phyloP scores from a whole-genome alignment of 352 stramenopile species.

The Phytopythium boreale region DNA sequence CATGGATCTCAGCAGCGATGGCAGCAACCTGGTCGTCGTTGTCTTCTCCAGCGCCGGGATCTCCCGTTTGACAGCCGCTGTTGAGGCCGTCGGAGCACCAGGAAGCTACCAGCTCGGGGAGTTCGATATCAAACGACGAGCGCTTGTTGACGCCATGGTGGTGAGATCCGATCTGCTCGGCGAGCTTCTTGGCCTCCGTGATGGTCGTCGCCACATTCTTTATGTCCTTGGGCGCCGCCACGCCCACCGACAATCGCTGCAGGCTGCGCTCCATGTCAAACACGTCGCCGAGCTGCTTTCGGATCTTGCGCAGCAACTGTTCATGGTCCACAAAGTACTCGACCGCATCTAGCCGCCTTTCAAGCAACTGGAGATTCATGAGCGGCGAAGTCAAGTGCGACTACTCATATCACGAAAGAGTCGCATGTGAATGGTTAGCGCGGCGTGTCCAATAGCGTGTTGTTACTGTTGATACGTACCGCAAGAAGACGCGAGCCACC shows the following conservation, averaged over 20 bases:
- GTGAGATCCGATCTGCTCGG: constrained; percentile 25
- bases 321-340: constrained; percentile 46
- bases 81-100: constrained; percentile 21
- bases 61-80: background rate
- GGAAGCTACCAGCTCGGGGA: constrained; percentile 25
- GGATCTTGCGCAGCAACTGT: constrained; percentile 39
- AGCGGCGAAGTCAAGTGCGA: constrained; percentile 64
- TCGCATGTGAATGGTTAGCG: background rate
- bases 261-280: constrained; percentile 75
- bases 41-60: background rate
- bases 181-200: constrained; percentile 39
- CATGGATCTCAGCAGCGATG: constrained; percentile 39
- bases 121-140: constrained; percentile 12
- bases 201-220: constrained; percentile 64
- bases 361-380: constrained; percentile 50
- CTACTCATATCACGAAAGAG: constrained; percentile 12
- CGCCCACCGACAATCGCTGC: constrained; percentile 54
- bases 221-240: constrained; percentile 66
- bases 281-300: constrained; percentile 52
- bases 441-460: background rate
- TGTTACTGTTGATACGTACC: constrained; percentile 20
- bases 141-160: constrained; percentile 17
- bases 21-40: constrained; percentile 17
- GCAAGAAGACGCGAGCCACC: constrained; percentile 63
- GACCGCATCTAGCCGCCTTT: constrained; percentile 49